phyloP scores from a whole-genome alignment of 2,329 filamentous ascomycete species.

The Phaeophleospora eucalypticola region DNA sequence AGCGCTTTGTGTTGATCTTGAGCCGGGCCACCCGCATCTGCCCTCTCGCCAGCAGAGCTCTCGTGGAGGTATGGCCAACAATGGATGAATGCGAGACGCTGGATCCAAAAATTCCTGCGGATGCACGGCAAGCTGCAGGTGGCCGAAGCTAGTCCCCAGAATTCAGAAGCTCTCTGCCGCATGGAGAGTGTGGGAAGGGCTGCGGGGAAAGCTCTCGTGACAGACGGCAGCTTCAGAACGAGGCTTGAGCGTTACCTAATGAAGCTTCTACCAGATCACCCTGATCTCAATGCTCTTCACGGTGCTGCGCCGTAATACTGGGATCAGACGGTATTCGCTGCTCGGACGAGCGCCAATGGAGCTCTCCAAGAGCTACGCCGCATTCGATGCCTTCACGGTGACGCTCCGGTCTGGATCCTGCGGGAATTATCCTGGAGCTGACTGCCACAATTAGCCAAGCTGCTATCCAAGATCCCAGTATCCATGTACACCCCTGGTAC shows the following conservation, averaged over 20 bases:
- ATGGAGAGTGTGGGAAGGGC: neutral
- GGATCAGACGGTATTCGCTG: neutral
- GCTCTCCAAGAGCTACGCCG: constrained; percentile 1
- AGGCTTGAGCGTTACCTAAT: neutral
- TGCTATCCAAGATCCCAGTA: neutral
- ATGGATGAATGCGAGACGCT: constrained; percentile 6
- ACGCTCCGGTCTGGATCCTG: neutral
- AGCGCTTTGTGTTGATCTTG: too few relatives aligned
- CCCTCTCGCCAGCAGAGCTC: too few relatives aligned
- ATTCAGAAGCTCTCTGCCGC: constrained; percentile 3
- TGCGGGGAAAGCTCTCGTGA: constrained; percentile 16
- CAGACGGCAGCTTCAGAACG: neutral
- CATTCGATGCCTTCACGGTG: neutral
- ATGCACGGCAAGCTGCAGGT: constrained; percentile 5
- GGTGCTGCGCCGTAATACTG: neutral
- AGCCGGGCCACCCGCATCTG: too few relatives aligned
- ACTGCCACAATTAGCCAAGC: constrained; percentile 1
- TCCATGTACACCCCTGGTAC: neutral
- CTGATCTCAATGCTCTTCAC: neutral
- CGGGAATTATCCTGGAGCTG: constrained; percentile 4
- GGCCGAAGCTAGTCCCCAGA: constrained; percentile 5
- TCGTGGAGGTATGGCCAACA: too few relatives aligned
- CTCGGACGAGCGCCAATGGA: constrained; percentile 4
- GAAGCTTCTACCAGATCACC: neutral
- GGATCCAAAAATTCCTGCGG: constrained; percentile 6